Evolutionary conservation across 2,329 filamentous ascomycete genomes (phyloP).

Genomic region (Westerdykella sp.): DNA sequence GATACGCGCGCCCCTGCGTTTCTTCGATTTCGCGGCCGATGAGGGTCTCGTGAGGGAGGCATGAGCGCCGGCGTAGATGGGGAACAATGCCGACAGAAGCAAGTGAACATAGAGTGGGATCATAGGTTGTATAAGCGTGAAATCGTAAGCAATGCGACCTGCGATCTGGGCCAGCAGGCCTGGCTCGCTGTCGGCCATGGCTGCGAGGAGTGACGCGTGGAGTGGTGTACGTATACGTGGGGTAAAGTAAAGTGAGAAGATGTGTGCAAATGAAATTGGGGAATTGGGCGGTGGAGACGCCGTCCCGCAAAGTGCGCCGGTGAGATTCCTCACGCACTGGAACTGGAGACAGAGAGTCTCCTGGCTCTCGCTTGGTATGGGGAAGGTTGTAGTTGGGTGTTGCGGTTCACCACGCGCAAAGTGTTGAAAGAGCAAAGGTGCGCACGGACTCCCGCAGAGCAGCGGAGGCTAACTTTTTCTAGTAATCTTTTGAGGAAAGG

Average conservation of each 20-base stretch:
- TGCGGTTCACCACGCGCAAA: too few species aligned
- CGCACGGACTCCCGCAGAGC: too few species aligned
- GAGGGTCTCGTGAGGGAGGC: constrained; percentile 78
- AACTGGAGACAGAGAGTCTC: too few species aligned
- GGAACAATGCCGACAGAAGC: constrained; percentile 64
- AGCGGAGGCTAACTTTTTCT: too few species aligned
- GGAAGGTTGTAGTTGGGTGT: too few species aligned
- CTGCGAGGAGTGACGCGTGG: not conserved
- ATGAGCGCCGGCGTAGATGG: constrained; percentile 79
- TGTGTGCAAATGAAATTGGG: not conserved
- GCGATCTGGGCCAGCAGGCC: constrained; percentile 24
- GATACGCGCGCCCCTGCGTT: constrained; percentile 27
- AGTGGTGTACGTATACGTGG: not conserved
- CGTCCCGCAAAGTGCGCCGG: too few species aligned
- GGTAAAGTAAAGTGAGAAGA: not conserved
- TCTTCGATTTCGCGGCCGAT: constrained; percentile 62
- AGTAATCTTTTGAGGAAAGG: too few species aligned
- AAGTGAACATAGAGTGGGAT: constrained; percentile 57
- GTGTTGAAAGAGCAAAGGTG: too few species aligned
- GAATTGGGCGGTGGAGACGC: too few species aligned
- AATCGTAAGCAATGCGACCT: constrained; percentile 39
- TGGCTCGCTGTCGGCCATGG: constrained; percentile 25
- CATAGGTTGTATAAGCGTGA: constrained; percentile 35
- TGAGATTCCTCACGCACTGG: too few species aligned
- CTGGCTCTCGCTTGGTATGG: too few species aligned